A percentile compares a stretch with the other conserved stretches of the same genome.
These are phyloP conservation scores for Hypoxylon sp. DNA, from an alignment of 2,329 filamentous ascomycete genomes.

Conservation along the genomic window DNA sequence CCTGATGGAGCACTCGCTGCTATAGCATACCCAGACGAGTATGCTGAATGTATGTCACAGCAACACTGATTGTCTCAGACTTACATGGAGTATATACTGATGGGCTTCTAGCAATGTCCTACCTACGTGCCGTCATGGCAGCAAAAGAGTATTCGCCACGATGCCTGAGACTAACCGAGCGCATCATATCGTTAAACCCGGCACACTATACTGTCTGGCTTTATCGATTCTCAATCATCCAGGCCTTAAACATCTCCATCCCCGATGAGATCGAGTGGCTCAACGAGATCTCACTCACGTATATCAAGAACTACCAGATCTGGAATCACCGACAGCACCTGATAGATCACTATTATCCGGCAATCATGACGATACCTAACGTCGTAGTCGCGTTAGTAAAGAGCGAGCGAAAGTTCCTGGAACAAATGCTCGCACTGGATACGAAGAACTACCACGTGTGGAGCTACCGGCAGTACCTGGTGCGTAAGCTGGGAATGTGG, in stretches of 20 bases:
- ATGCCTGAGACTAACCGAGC: conserved; percentile 84
- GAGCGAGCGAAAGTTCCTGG: conserved; percentile 82
- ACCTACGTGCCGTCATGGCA: conserved; percentile 94
- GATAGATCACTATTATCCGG: conserved; percentile 69
- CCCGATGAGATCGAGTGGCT: conserved; percentile 86
- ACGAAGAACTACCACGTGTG: conserved; percentile 99
- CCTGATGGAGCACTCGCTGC: conserved; percentile 87
- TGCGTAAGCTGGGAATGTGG: conserved; percentile 73
- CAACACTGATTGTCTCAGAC: neutral
- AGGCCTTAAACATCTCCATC: conserved; percentile 75
- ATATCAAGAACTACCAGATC: conserved; percentile 99
- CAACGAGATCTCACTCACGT: conserved; percentile 82
- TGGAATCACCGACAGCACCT: conserved; percentile 84
- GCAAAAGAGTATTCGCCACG: conserved; percentile 85
- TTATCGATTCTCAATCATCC: conserved; percentile 86
- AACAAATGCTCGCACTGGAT: conserved; percentile 84
- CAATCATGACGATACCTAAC: conserved; percentile 72
- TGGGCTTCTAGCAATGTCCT: conserved; percentile 78
- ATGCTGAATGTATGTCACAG: conserved; percentile 76
- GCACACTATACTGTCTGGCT: conserved; percentile 99
- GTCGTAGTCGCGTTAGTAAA: conserved; percentile 70
- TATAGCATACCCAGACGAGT: conserved; percentile 92
- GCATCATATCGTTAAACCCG: conserved; percentile 93
- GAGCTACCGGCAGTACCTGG: conserved; percentile 87
- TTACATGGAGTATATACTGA: conserved; percentile 9